Percentiles rank a stretch among this genome's conserved stretches.
These are phyloP conservation scores for Amanita muscaria DNA, from an alignment of 768 basidiomycete species.

Conservation along the genomic window DNA sequence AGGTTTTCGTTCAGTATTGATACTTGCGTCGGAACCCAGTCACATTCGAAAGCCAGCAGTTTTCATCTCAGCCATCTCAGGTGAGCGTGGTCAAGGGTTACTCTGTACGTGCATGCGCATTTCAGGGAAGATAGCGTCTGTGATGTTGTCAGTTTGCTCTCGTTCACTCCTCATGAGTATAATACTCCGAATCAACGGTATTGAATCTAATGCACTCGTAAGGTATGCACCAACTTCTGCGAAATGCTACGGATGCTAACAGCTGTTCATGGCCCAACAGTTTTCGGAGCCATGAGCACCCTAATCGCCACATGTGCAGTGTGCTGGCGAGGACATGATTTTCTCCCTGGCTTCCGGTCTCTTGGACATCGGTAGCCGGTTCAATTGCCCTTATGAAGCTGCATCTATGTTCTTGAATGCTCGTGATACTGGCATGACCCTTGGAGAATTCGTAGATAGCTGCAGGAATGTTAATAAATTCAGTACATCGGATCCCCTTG, in stretches of 20 bases:
- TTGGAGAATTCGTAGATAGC: constrained; percentile 96
- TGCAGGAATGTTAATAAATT: constrained; percentile 91
- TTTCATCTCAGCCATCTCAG: constrained; percentile 98
- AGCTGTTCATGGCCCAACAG: constrained; percentile 95
- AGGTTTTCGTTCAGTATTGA: background rate
- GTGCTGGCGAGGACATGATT: constrained; percentile 99
- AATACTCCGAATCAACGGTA: constrained; percentile 4
- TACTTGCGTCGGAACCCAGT: constrained; percentile 59
- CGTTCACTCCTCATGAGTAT: constrained; percentile 87
- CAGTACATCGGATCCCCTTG: constrained; percentile 39
- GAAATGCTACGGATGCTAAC: constrained; percentile 99
- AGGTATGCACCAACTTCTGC: constrained; percentile 91
- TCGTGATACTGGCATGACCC: constrained; percentile 84
- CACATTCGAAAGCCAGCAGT: constrained; percentile 98
- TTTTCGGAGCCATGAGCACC: constrained; percentile 99
- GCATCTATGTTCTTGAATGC: constrained; percentile 93
- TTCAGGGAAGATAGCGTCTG: constrained; percentile 91
- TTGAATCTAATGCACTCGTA: background rate
- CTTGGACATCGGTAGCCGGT: constrained; percentile 94
- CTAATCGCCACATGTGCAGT: constrained; percentile 97
- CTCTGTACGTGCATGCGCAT: constrained; percentile 99
- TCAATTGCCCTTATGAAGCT: constrained; percentile 97
- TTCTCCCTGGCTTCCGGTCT: constrained; percentile 94
- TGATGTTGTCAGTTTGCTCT: constrained; percentile 90
- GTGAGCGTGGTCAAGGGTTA: constrained; percentile 97